Conservation (phyloP, 306 rosid genomes). For the Hippophae tibetana region DNA sequence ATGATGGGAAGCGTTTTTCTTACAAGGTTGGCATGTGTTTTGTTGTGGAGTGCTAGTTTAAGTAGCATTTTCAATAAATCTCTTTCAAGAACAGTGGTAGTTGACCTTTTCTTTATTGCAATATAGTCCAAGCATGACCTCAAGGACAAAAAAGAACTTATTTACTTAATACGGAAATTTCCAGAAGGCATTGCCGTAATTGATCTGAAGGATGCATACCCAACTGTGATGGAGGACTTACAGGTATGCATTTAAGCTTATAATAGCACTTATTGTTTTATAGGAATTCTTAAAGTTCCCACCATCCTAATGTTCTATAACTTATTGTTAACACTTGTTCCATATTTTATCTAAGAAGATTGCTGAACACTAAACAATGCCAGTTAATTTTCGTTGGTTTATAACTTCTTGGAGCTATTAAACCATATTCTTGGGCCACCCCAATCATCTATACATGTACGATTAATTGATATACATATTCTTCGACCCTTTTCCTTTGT, state of each 20-base stretch:
- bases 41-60: conserved; percentile 12
- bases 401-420: no score
- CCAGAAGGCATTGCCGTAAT: conserved; percentile 93
- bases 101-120: conserved; percentile 15
- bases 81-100: conserved; percentile 18
- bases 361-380: no score
- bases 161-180: conserved; percentile 59
- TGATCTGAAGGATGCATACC: conserved; percentile 61
- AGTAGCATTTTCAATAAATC: not conserved
- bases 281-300: no score
- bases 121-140: conserved; percentile 74
- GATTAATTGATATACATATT: no score
- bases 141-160: conserved; percentile 65
- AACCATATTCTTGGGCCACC: no score
- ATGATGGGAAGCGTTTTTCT: conserved; percentile 77
- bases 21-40: conserved; percentile 52
- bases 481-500: not conserved
- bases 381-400: no score
- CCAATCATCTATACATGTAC: no score
- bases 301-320: no score
- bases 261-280: no score
- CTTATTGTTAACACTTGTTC: no score
- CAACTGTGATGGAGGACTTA: conserved; percentile 77
- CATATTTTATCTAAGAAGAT: no score
- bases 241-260: conserved; percentile 34